Conservation (phyloP, 306 rosid species). For the Purshia tridentata region DNA sequence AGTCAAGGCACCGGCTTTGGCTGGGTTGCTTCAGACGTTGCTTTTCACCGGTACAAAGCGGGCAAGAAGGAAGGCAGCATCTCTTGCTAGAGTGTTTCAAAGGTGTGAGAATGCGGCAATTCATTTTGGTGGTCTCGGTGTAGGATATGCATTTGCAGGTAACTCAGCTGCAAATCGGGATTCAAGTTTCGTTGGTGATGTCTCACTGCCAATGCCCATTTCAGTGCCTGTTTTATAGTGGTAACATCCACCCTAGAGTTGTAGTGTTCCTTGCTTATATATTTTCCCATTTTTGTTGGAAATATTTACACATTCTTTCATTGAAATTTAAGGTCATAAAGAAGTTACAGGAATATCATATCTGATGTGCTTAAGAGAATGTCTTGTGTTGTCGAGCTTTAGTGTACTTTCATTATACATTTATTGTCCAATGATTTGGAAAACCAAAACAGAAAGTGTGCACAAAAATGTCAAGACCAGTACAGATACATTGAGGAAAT, state of each 20-base stretch:
- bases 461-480: constrained; percentile 27
- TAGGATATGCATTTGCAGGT: constrained; percentile 69
- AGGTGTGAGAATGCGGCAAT: constrained; percentile 56
- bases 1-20: constrained; percentile 77
- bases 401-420: constrained; percentile 29
- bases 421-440: constrained; percentile 30
- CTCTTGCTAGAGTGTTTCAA: constrained; percentile 88
- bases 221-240: constrained; percentile 81
- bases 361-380: constrained; percentile 33
- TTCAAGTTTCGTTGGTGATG: constrained; percentile 66
- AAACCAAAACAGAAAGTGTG: constrained; percentile 35
- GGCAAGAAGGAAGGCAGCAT: constrained; percentile 95
- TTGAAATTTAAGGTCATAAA: constrained; percentile 59
- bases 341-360: constrained; percentile 49
- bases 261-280: constrained; percentile 21
- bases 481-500: constrained; percentile 24
- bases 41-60: constrained; percentile 87
- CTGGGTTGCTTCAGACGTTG: constrained; percentile 76
- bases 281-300: constrained; percentile 57
- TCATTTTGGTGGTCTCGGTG: constrained; percentile 80
- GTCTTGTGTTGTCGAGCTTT: constrained; percentile 31
- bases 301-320: constrained; percentile 76
- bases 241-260: constrained; percentile 27
- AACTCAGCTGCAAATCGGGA: constrained; percentile 71
- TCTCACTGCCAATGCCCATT: constrained; percentile 76